Evolutionary conservation across 2,329 filamentous ascomycete genomes (phyloP).

Genomic region (Colletotrichum sp.): DNA sequence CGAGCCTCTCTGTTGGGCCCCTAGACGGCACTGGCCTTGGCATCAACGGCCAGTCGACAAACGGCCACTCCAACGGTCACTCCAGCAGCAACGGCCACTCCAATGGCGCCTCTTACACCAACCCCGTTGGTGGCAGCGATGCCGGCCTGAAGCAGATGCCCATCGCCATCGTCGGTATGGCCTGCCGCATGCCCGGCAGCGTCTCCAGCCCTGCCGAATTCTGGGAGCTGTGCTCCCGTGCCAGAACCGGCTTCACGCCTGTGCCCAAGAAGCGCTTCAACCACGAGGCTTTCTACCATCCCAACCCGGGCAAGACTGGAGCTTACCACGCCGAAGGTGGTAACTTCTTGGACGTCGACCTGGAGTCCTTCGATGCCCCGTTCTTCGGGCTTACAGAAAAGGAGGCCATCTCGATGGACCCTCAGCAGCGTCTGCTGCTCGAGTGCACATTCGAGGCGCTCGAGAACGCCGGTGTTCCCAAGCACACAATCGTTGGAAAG

Average conservation of each 20-base stretch:
- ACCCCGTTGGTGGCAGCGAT: slow-evolving; percentile 16
- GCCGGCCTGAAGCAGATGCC: slow-evolving; percentile 36
- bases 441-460: slow-evolving; percentile 61
- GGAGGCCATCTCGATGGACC: slow-evolving; percentile 58
- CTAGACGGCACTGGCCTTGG: slow-evolving; percentile 19
- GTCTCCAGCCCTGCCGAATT: slow-evolving; percentile 47
- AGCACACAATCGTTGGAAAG: slow-evolving; percentile 49
- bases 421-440: slow-evolving; percentile 57
- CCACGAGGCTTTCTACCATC: slow-evolving; percentile 44
- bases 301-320: slow-evolving; percentile 47
- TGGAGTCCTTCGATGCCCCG: slow-evolving; percentile 53
- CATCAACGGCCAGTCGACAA: slow-evolving; percentile 8
- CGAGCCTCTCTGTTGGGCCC: slow-evolving; percentile 19
- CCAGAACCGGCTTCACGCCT: slow-evolving; percentile 43
- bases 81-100: slow-evolving; percentile 20
- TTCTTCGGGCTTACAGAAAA: slow-evolving; percentile 59
- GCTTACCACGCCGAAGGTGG: slow-evolving; percentile 29
- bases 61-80: slow-evolving; percentile 24
- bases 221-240: slow-evolving; percentile 48
- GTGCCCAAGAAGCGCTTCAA: slow-evolving; percentile 54
- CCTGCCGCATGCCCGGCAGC: slow-evolving; percentile 50
- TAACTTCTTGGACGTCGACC: slow-evolving; percentile 51
- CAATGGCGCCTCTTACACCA: slow-evolving; percentile 8
- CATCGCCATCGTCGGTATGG: slow-evolving; percentile 53
- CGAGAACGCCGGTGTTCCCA: slow-evolving; percentile 56